Base-by-base conservation (phyloP, 2,329 filamentous ascomycete genomes). In the Xylaria sp. region DNA sequence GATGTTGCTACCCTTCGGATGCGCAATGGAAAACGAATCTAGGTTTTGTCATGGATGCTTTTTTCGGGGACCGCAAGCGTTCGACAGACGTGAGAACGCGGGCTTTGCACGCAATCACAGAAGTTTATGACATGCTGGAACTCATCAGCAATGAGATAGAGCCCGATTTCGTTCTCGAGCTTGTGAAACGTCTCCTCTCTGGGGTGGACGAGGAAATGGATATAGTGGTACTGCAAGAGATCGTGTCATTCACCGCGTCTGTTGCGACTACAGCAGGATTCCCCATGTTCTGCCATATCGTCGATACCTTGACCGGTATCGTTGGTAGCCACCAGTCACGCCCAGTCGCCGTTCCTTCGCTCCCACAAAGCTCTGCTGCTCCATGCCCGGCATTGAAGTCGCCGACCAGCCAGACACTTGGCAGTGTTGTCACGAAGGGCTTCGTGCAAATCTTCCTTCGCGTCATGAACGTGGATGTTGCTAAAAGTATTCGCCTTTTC, bases 391-490 rank as follows among this genome's bases (percentile, higher is more conserved):
- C 52, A 18, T 52, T 18, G 3, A 67, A 65, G n/a, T 60, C 66
- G 11, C 60, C 63, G 42, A 59, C 59, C n/a, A 68, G 66, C 52
- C 76, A 81, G 65, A 88, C 86, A 23, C 80, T 83, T 1, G 85
- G 86, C 2, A 90, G 91, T 65, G 84, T 92, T 48, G 86, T 90
- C 51, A 82, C 87, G 0, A 83, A 81, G 59, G 89, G 87, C 2
- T 85, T 91, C 59, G 85, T 91, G 48, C 84, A 83, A 63, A 86
- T 95, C 55, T 96, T 96, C 72, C 83, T 92, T 65, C 82, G 85
- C 55, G 84, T 85, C 10, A 84, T 95, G 76, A 86, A 87, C 65
- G 77, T 76, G 35, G 85, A 89, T 57, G 82, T 83, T 6, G 74
- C 73, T 11, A 93, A 92, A 72, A 83, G 87, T 10, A 76, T 81